Base-by-base conservation (phyloP, 1,139 yeast species). In the Yamadazyma diddensiae region DNA sequence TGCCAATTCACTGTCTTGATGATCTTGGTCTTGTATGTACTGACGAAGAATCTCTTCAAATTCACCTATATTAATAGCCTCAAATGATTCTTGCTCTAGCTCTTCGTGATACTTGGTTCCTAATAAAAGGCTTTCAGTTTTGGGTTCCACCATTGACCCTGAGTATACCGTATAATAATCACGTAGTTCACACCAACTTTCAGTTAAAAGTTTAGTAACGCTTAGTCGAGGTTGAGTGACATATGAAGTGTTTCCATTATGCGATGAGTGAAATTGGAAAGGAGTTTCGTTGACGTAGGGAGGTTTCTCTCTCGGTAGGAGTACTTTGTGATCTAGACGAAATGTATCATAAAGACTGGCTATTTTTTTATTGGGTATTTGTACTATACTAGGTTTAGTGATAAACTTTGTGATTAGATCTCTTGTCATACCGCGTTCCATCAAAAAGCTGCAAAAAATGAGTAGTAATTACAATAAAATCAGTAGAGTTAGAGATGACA, bases 171-270 rank as follows among this genome's bases (percentile, higher is more conserved):
- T 62, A 44, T 73, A 76, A 31, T 64, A 61, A 13, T 59, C 62
- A 18, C 70, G 47, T 35, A 75, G 49, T 43, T 75, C 80, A 53
- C 82, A 76, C 80, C 81, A 76, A 20, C 61, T 55, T 26, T 59
- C 52, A 0, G 75, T 64, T 8, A 73, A 50, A 12, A 76, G 44
- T 34, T 62, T 65, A 0, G 79, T 73, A 6, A 74, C 79, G 6
- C 72, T 62, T 25, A 70, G 42, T 27, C 75, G 46, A 8, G 73
- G 73, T 23, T 39, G 43, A 1, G 37, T 18, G 2, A 57, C 29
- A 29, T 54, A 54, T n/a, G 62, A 53, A 9, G 12, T n/a, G 28
- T 60, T 57, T 3, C 36, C 42, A 38, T 63, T 64, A 21, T 38
- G 24, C 1, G 37, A 41, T 2, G 59, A 50, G 35, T 52, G 54